Base-by-base conservation (phyloP, 2,329 filamentous ascomycete species). In the Penicillium expansum region DNA sequence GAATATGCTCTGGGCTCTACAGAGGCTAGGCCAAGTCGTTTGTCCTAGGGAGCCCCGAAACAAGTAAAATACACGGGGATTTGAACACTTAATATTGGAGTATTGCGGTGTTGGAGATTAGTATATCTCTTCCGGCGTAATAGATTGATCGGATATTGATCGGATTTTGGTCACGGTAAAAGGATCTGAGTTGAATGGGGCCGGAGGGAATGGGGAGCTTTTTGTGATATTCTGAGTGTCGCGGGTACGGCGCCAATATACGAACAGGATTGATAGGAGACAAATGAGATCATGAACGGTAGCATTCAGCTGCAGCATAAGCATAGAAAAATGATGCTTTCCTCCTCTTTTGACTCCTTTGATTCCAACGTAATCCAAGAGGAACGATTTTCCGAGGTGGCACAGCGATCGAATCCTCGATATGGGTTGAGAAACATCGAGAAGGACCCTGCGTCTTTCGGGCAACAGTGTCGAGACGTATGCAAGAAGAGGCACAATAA, bases 381-480 rank as follows among this genome's bases (percentile, higher is more conserved):
- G n/a, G 37, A 16, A n/a, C 33, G 61, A 62, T 58, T 58, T 62
- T 60, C 62, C 59, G 59, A 60, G 53, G 61, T 66, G 41, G 38
- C 27, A 66, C 64, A 53, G 48, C 56, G 62, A 65, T 62, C 58
- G 62, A 57, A 49, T 54, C 41, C 53, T 53, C 55, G 43, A 48
- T 55, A 58, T 60, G 56, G 55, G 56, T 54, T 60, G 61, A 62
- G 57, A 27, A 53, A 61, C 44, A 60, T 51, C 53, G 61, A 59
- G 24, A 51, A 55, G 41, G 59, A 62, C 58, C 62, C 62, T 65
- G 59, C 62, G 59, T 60, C 53, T 39, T 56, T 52, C 52, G 52
- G 52, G 45, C 33, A 58, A 55, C 51, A 48, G 41, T n/a, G n/a
- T 57, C 20, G 43, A 53, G 44, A 44, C 22, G 29, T 38, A 50